phyloP scores from a whole-genome alignment of 2,329 filamentous ascomycete genomes.

The Colletotrichum falcatum region DNA sequence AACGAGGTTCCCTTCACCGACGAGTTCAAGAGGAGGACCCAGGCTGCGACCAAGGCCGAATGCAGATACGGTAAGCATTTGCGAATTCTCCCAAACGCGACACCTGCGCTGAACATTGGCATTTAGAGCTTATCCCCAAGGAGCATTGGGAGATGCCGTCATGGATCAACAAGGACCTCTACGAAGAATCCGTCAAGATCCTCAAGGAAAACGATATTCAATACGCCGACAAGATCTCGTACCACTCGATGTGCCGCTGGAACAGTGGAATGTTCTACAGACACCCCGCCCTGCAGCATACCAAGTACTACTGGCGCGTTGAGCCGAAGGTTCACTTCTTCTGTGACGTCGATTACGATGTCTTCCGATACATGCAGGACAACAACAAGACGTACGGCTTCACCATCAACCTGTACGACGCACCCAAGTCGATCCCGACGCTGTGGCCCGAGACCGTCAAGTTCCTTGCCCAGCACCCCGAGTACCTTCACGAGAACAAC shows the following conservation, averaged over 20 bases:
- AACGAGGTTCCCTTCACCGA: constrained; percentile 95
- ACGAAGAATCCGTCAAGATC: constrained; percentile 84
- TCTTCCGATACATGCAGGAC: constrained; percentile 98
- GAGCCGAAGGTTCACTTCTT: constrained; percentile 99
- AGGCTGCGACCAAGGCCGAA: constrained; percentile 87
- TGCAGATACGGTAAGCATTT: constrained; percentile 79
- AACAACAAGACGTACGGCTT: constrained; percentile 99
- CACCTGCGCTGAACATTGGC: constrained; percentile 35
- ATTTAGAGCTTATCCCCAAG: constrained; percentile 84
- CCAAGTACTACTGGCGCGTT: constrained; percentile 97
- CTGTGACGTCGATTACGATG: constrained; percentile 98
- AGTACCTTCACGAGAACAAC: constrained; percentile 85
- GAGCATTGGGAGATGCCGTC: constrained; percentile 93
- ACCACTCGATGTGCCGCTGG: constrained; percentile 99
- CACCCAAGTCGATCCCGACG: constrained; percentile 84
- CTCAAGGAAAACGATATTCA: constrained; percentile 88
- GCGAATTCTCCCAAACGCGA: not conserved
- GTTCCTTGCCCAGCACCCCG: constrained; percentile 86
- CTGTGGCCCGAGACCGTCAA: constrained; percentile 97
- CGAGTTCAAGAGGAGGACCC: constrained; percentile 89
- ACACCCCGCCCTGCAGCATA: constrained; percentile 85
- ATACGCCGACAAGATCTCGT: constrained; percentile 89
- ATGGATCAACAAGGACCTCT: constrained; percentile 93
- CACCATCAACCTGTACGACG: constrained; percentile 97
- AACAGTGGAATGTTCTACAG: constrained; percentile 99